Evolutionary conservation across 139 green algal species (phyloP), one percentile per base, ranked within the genome.

Genomic region (Picochlorum sp.): DNA sequence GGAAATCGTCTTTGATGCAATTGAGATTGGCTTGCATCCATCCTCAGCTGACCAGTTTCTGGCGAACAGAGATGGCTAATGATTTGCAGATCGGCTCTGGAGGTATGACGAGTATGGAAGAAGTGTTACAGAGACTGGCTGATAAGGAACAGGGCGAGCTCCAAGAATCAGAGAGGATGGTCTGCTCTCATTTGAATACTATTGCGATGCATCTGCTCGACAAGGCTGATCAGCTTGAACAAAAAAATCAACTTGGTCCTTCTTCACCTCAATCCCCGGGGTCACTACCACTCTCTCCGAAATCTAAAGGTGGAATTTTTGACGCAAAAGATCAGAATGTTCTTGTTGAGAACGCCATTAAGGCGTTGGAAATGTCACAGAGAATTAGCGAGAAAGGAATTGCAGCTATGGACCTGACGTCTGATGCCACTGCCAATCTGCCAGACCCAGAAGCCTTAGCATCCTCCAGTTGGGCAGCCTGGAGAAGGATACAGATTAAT

Each of bases 21-120:
- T 72, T 89, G 55, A 70, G 84, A 22, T 69, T 81, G 32, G 77
- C 75, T 1, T 91, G 83, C 60, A 51, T 87, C 16, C 85, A 93
- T 67, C 75, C 80, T 9, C 78, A 91, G 70, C 72, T 93, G 24
- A 93, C 85, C 0, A 30, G 31, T 28, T 74, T 75, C 50, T 83
- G 75, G 72, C 33, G 33, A 12, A 43, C 49, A 10, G 20, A 31
- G 16, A 65, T 78, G 39, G 28, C 22, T 9, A 43, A 26, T 14
- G 57, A 82, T 35, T 55, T 77, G 44, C 69, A 86, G 58, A 62
- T 79, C 28, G 24, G 20, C 18, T 33, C 44, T 33, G 44, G 44
- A 33, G 44, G 44, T 31, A 53, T 22, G 5, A 29, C 24, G 13
- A 32, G 20, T n/a, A 53, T 53, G 44, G 44, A 24, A n/a, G 44